Conservation (phyloP, 2,329 filamentous ascomycete species). For the Karstenula rhodostoma region DNA sequence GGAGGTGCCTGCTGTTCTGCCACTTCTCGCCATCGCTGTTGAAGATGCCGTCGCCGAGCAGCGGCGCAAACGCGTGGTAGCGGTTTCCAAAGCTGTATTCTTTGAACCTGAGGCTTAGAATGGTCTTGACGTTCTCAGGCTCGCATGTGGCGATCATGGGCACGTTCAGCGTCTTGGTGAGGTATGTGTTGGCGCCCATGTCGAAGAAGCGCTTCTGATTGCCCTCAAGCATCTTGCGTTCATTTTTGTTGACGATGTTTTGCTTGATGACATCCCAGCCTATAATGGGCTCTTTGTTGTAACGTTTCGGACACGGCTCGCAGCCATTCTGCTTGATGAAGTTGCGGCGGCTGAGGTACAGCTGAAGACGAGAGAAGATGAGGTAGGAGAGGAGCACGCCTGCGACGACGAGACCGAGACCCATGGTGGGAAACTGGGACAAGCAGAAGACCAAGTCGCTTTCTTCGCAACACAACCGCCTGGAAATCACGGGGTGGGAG, state of each 20-base stretch:
- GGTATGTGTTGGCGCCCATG: constrained; percentile 51
- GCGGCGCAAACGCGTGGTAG: constrained; percentile 46
- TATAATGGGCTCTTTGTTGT: constrained; percentile 63
- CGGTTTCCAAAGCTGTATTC: constrained; percentile 54
- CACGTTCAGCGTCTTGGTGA: constrained; percentile 41
- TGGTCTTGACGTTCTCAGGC: constrained; percentile 58
- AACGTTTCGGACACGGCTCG: constrained; percentile 54
- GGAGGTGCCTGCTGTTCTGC: constrained; percentile 53
- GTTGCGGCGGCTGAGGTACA: constrained; percentile 47
- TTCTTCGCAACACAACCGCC: neutral
- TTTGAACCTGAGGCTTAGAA: constrained; percentile 56
- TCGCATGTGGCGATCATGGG: constrained; percentile 53
- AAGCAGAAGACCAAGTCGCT: neutral
- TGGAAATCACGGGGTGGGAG: too few species aligned
- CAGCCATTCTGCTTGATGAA: constrained; percentile 57
- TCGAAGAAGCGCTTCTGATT: constrained; percentile 35
- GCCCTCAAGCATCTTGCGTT: constrained; percentile 25
- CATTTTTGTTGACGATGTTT: constrained; percentile 41
- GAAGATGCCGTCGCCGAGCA: constrained; percentile 58
- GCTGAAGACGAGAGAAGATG: constrained; percentile 42
- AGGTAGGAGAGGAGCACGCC: constrained; percentile 46
- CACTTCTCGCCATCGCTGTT: constrained; percentile 55
- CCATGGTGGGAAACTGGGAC: constrained; percentile 24
- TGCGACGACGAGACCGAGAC: constrained; percentile 33
- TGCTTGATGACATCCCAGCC: constrained; percentile 60